phyloP scores from a whole-genome alignment of 208 protist species.

The Acanthamoeba rhysodes region DNA sequence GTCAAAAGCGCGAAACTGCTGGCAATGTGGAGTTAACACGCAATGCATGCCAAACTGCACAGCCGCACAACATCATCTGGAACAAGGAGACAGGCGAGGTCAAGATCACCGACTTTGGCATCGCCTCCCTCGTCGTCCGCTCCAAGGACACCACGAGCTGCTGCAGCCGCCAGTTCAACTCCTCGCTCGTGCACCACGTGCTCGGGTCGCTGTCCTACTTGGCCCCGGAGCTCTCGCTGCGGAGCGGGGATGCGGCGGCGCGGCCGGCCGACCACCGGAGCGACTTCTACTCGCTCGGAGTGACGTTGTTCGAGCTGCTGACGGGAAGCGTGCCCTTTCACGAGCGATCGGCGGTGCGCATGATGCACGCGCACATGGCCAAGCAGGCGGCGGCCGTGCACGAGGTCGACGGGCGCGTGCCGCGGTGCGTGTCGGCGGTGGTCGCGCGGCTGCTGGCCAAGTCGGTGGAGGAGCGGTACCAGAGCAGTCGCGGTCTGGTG shows the following conservation, averaged over 20 bases:
- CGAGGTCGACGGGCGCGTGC: conserved; percentile 11
- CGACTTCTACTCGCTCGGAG: conserved; percentile 66
- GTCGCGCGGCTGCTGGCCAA: conserved; percentile 9
- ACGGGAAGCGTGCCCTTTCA: not conserved
- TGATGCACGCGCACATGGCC: conserved; percentile 73
- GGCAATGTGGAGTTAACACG: too few species aligned
- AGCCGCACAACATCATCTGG: conserved; percentile 44
- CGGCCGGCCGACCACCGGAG: not conserved
- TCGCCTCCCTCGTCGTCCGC: conserved; percentile 8
- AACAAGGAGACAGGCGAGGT: not conserved
- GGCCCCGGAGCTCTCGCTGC: conserved; percentile 30
- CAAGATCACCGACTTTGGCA: conserved; percentile 46
- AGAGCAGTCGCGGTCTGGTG: conserved; percentile 38
- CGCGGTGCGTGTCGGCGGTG: not conserved
- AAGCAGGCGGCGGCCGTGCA: conserved; percentile 14
- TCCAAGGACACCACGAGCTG: conserved; percentile 34
- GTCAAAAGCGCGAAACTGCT: too few species aligned
- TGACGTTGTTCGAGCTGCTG: conserved; percentile 23
- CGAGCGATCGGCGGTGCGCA: conserved; percentile 41
- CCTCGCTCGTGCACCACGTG: not conserved
- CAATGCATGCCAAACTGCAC: too few species aligned
- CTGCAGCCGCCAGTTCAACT: not conserved
- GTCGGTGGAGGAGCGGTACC: conserved; percentile 53
- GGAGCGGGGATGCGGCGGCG: not conserved
- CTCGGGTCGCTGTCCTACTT: conserved; percentile 64